Percentiles rank a stretch among this genome's conserved stretches.
phyloP scores from a whole-genome alignment of 2,329 filamentous ascomycete species.

The Scolecobasidium constrictum region DNA sequence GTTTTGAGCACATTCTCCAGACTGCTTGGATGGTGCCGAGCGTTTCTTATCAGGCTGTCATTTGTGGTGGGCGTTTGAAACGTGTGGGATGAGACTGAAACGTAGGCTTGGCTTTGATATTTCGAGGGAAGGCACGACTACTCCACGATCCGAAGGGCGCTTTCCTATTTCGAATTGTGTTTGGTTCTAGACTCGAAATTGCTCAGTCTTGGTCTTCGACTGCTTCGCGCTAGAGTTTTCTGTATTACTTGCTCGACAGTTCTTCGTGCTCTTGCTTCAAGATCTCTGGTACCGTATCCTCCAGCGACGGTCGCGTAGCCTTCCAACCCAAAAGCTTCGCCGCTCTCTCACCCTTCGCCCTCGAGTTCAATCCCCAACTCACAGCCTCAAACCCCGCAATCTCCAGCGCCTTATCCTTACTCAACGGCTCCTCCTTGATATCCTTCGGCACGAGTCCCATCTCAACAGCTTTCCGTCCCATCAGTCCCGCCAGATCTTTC shows the following conservation, averaged over 20 bases:
- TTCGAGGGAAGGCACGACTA: no score
- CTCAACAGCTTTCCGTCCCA: slow-evolving; percentile 18
- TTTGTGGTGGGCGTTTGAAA: no score
- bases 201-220: no score
- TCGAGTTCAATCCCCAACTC: slow-evolving; percentile 22
- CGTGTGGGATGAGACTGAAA: no score
- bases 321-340: slow-evolving; percentile 28
- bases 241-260: slow-evolving; percentile 5
- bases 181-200: no score
- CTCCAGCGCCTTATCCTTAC: slow-evolving; percentile 9
- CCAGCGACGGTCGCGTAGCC: slow-evolving; percentile 13
- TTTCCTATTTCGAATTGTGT: no score
- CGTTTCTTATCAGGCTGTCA: no score
- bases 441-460: slow-evolving; percentile 6
- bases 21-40: no score
- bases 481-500: slow-evolving; percentile 42
- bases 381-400: background rate
- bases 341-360: slow-evolving; percentile 24
- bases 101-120: no score
- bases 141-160: no score
- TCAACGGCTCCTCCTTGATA: slow-evolving; percentile 1
- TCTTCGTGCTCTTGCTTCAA: slow-evolving; percentile 5
- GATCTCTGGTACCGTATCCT: slow-evolving; percentile 3
- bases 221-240: no score
- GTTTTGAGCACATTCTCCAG: no score